These are phyloP conservation scores for Flammula alnicola DNA, from an alignment of 1,284 basidiomycete species.

Conservation along the genomic window DNA sequence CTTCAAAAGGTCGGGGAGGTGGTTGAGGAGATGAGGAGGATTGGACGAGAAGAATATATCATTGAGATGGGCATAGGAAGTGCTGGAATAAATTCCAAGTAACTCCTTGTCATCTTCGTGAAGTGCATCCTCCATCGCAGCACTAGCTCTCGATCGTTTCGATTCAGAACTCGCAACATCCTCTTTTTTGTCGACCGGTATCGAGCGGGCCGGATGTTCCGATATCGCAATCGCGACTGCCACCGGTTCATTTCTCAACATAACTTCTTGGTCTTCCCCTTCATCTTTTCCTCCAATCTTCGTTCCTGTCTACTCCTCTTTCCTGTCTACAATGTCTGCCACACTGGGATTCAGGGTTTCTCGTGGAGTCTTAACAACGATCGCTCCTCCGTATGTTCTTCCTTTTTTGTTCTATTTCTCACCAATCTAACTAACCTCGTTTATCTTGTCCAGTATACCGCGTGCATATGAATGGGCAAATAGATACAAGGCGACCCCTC, in stretches of 20 bases:
- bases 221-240: conserved; percentile 11
- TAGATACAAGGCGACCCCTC: conserved; percentile 48
- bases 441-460: conserved; percentile 56
- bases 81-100: conserved; percentile 16
- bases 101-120: too few species aligned
- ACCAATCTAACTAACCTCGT: neutral
- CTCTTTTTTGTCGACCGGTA: too few species aligned
- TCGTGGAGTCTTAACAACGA: conserved; percentile 20
- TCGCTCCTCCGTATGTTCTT: conserved; percentile 21
- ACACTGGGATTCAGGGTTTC: conserved; percentile 18
- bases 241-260: too few species aligned
- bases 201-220: conserved; percentile 13
- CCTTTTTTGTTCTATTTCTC: neutral
- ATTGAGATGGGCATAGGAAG: conserved; percentile 71
- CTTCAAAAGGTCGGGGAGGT: conserved; percentile 74
- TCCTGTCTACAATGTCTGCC: conserved; percentile 6
- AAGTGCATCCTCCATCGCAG: too few species aligned
- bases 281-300: neutral
- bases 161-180: too few species aligned
- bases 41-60: conserved; percentile 60
- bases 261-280: too few species aligned
- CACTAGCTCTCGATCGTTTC: too few species aligned
- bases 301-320: neutral
- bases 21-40: conserved; percentile 63
- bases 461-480: conserved; percentile 70